A percentile compares a stretch with the other conserved stretches of the same genome.
These are phyloP conservation scores for Simplicillium sp. DNA, from an alignment of 2,329 filamentous ascomycete genomes.

Conservation along the genomic window DNA sequence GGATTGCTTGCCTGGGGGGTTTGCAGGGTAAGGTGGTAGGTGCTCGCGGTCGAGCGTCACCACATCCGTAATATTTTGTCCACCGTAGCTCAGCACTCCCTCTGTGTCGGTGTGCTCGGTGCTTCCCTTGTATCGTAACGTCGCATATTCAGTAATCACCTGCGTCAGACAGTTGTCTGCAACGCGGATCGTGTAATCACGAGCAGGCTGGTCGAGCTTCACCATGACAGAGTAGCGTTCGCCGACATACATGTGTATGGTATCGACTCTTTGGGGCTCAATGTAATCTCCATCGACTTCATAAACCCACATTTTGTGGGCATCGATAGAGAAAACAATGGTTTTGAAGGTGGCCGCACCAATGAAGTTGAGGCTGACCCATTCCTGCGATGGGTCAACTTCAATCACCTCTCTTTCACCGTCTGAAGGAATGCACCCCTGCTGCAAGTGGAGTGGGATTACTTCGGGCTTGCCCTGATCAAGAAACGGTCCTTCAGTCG, in stretches of 20 bases:
- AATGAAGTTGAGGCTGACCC: slow-evolving; percentile 46
- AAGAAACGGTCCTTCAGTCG: slow-evolving; percentile 1
- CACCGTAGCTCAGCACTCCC: too few species aligned
- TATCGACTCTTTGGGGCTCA: slow-evolving; percentile 38
- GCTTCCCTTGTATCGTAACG: background rate
- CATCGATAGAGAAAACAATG: slow-evolving; percentile 37
- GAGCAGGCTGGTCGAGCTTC: slow-evolving; percentile 29
- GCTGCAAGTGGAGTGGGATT: too few species aligned
- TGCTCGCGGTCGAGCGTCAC: too few species aligned
- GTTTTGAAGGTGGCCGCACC: slow-evolving; percentile 37
- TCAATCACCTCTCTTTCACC: too few species aligned
- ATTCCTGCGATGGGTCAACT: slow-evolving; percentile 18
- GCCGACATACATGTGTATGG: slow-evolving; percentile 37
- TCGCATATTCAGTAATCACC: slow-evolving; percentile 42
- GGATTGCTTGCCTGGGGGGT: too few species aligned
- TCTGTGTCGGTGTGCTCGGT: slow-evolving; percentile 5
- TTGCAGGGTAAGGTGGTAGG: too few species aligned
- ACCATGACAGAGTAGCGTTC: slow-evolving; percentile 43
- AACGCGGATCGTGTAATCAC: slow-evolving; percentile 45
- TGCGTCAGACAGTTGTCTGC: slow-evolving; percentile 40
- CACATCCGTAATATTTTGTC: too few species aligned
- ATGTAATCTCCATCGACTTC: slow-evolving; percentile 46
- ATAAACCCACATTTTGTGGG: slow-evolving; percentile 43
- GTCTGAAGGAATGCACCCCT: too few species aligned
- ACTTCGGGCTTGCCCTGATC: background rate